Evolutionary conservation across 1,139 yeast species (phyloP), one percentile per base, ranked within the genome.

Genomic region (Hemisphaericaspora xylofermentans): DNA sequence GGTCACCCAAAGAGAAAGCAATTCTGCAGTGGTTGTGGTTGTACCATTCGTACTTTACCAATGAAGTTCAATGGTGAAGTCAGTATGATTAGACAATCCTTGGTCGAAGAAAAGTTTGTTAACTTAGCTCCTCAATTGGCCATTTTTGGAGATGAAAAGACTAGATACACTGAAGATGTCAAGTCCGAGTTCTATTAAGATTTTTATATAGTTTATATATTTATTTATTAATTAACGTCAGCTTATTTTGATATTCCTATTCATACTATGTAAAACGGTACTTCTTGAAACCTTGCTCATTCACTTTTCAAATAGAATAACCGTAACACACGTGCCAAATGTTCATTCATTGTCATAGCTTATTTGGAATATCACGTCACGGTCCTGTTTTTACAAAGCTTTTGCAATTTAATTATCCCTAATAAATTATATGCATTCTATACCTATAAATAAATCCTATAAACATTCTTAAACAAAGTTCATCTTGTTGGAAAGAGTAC

Each of bases 401-500:
- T n/a, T n/a, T n/a, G n/a, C n/a, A n/a, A n/a, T n/a, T n/a, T n/a
- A n/a, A 24, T 33, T 15, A 15, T 12, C 17, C 29, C 14, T n/a
- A 12, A 24, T 33, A 21, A 17, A n/a, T 27, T 18, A 28, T 15
- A 29, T 32, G 16, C 13, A 31, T 26, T 31, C 35, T 36, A 36
- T 36, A 28, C 26, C 38, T 36, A 19, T 36, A 27, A 35, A 35
- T 13, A 25, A 25, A 21, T 12, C 30, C 22, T 25, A 38, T 29
- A 34, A 30, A 21, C 25, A 33, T 31, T 16, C 36, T 38, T 41
- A 41, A 36, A 41, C 45, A 29, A 47, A 50, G 24, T 36, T 36
- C 38, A 74, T 64, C 38, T 52, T 56, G 57, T 74, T 76, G 14
- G 48, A 45, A 42, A 76, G 66, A 4, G 74, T 52, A 3, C 82